Evolutionary conservation across 1,139 yeast species (phyloP), one percentile per base, ranked within the genome.

Genomic region (Geotrichum fermentans): DNA sequence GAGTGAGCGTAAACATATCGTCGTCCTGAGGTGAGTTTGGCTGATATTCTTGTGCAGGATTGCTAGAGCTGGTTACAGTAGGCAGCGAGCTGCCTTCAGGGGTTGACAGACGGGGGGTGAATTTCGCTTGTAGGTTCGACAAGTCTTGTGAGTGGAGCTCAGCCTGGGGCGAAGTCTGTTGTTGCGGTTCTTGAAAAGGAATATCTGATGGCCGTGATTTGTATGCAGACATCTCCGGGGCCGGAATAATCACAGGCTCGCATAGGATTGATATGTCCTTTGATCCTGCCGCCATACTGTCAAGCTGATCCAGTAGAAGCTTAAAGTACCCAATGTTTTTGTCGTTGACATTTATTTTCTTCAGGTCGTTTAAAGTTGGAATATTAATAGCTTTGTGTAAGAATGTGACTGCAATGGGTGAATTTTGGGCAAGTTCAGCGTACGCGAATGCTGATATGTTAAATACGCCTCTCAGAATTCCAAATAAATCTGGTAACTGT

Each of bases 401-500:
- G 14, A 47, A 32, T 6, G 41, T 13, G 18, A 13, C 11, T 13
- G 16, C 34, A 11, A 46, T 17, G 5, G 28, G 21, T 7, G 45
- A 24, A 10, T 34, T 32, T 10, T 24, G 6, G 8, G 18, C 20
- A 21, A 20, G 10, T 1, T 24, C 40, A 17, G 40, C 40, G 8
- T 14, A 16, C 7, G 24, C 40, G 20, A 32, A 20, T 10, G 24
- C 8, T 4, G 50, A 29, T 11, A 38, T 29, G 21, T 47, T 42
- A 33, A 41, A 47, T 2, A 22, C 16, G 28, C 50, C 49, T 22
- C 50, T 37, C 34, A 49, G 14, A 7, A 49, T 42, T 4, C 49
- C 50, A 45, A 45, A 42, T 17, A 49, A 28, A 21, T 49, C 52
- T 4, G 52, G 52, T 21, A 26, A n/a, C 16, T 33, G 10, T 17